phyloP scores from a whole-genome alignment of 768 basidiomycete genomes.

The Xerocomus potaroensis region DNA sequence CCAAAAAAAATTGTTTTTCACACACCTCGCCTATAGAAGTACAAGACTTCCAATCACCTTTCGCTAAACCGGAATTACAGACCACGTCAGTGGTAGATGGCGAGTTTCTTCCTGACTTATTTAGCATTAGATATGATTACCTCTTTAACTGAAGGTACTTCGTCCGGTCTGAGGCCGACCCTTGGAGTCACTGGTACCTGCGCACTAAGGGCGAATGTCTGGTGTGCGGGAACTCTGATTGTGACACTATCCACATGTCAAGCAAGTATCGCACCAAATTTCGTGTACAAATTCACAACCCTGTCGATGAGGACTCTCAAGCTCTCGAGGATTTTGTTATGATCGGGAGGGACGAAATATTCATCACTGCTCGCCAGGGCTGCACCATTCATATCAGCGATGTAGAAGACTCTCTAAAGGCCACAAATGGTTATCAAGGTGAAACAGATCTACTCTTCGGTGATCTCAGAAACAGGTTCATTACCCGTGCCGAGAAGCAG shows the following conservation, averaged over 20 bases:
- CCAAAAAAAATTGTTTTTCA: background rate
- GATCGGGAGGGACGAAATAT: constrained; percentile 1
- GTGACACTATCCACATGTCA: too few species aligned
- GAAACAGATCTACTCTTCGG: background rate
- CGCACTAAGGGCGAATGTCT: background rate
- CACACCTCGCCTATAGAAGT: background rate
- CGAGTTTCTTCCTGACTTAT: background rate
- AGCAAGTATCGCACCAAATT: too few species aligned
- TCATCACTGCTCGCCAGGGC: background rate
- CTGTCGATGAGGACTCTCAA: background rate
- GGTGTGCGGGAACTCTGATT: too few species aligned
- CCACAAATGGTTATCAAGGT: background rate
- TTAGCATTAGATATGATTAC: background rate
- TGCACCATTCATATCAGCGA: background rate
- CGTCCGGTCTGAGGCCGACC: background rate
- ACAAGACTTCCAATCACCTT: background rate
- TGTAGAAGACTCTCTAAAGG: background rate
- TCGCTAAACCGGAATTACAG: too few species aligned
- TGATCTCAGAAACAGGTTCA: constrained; percentile 1
- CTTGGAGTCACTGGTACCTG: background rate
- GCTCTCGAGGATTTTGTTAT: background rate
- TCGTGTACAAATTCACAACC: background rate
- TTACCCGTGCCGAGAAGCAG: background rate
- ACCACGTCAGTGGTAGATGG: background rate
- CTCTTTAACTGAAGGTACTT: too few species aligned